Percentiles rank a stretch among this genome's conserved stretches.
Evolutionary conservation across 441 rosid species (phyloP).

Genomic region (Manihot esculenta): DNA sequence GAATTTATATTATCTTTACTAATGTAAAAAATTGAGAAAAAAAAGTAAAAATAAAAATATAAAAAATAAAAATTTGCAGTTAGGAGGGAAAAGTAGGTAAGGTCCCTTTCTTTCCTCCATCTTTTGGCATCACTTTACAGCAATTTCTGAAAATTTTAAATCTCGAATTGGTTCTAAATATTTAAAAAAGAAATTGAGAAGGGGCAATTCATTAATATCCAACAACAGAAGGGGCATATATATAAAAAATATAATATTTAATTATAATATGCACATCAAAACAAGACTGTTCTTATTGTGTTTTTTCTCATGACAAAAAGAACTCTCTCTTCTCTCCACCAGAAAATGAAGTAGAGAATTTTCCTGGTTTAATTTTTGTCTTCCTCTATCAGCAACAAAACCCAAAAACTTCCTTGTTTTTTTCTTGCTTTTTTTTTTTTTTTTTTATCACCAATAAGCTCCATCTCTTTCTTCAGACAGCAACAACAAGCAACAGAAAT

Average conservation of each 20-base stretch:
- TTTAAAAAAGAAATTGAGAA: neutral
- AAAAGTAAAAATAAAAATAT: too few species aligned
- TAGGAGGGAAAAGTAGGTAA: too few species aligned
- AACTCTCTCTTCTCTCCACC: constrained; percentile 19
- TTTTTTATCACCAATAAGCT: neutral
- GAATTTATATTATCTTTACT: too few species aligned
- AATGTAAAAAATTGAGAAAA: too few species aligned
- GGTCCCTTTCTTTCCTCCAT: too few species aligned
- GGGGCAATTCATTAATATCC: constrained; percentile 19
- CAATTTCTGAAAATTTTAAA: too few species aligned
- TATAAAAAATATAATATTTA: neutral
- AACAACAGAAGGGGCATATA: constrained; percentile 21
- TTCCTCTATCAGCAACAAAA: constrained; percentile 30
- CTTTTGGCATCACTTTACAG: too few species aligned
- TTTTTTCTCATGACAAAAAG: neutral
- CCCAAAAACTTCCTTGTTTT: constrained; percentile 25
- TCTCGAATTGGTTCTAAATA: neutral
- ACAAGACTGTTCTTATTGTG: constrained; percentile 17
- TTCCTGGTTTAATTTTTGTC: constrained; percentile 37
- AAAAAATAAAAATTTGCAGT: too few species aligned
- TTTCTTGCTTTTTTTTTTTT: too few species aligned
- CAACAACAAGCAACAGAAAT: too few species aligned
- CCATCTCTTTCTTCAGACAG: constrained; percentile 1
- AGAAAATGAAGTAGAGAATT: constrained; percentile 41
- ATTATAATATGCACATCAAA: constrained; percentile 11